Evolutionary conservation across 768 basidiomycete species (phyloP).

Genomic region (Saitozyma podzolica): DNA sequence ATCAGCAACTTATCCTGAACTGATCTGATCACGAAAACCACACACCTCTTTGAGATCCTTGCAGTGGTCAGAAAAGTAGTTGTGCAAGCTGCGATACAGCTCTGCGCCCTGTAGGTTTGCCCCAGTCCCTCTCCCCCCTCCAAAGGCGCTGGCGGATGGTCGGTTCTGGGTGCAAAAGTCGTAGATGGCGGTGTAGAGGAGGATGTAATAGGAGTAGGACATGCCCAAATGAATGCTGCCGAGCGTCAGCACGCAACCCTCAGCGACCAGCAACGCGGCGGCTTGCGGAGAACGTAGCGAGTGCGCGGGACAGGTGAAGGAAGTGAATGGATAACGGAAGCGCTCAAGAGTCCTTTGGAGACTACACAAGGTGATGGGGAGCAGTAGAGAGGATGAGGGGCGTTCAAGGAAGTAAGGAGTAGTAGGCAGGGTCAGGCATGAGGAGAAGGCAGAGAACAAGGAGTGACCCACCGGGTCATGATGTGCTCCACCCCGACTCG

Average conservation of each 20-base stretch:
- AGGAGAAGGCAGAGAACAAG: too few relatives aligned
- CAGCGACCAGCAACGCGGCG: not conserved
- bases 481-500: conserved; percentile 58
- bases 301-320: not conserved
- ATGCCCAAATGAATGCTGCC: conserved; percentile 51
- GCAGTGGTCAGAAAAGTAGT: conserved; percentile 83
- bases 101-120: conserved; percentile 97
- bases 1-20: conserved; percentile 5
- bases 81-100: conserved; percentile 90
- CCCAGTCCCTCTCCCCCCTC: conserved; percentile 61
- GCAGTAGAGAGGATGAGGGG: not conserved
- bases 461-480: conserved; percentile 51
- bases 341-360: not conserved
- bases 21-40: not conserved
- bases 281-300: not conserved
- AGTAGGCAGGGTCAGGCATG: too few relatives aligned
- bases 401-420: not conserved
- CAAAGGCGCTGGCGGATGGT: conserved; percentile 12
- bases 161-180: conserved; percentile 75
- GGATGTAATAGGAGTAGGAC: conserved; percentile 53
- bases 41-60: conserved; percentile 63
- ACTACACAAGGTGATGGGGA: too few relatives aligned
- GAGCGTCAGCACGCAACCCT: not conserved
- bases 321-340: not conserved
- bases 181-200: conserved; percentile 87